Evolutionary conservation across 2,329 filamentous ascomycete genomes (phyloP).

Genomic region (Iodosphaeria phyllophila): DNA sequence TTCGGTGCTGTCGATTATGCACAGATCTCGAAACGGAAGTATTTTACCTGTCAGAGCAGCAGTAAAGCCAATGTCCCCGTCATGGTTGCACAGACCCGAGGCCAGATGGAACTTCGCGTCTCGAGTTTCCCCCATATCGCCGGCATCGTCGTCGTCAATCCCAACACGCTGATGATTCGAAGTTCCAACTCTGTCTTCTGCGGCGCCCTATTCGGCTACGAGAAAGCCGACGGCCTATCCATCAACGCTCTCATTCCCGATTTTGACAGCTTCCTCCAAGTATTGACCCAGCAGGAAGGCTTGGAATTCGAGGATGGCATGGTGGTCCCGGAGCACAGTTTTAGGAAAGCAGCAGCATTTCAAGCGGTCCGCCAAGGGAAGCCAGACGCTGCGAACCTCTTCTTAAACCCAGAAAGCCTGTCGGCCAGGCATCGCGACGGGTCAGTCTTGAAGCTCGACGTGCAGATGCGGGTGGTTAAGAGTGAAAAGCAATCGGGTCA

Average conservation of each 20-base stretch:
- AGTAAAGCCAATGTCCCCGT: conserved; percentile 69
- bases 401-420: conserved; percentile 69
- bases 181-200: conserved; percentile 94
- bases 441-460: conserved; percentile 78
- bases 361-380: conserved; percentile 70
- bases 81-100: conserved; percentile 55
- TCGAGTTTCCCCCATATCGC: conserved; percentile 96
- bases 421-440: conserved; percentile 79
- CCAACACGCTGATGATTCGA: conserved; percentile 57
- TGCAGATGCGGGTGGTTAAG: conserved; percentile 91
- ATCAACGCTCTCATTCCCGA: conserved; percentile 70
- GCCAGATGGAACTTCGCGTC: conserved; percentile 55
- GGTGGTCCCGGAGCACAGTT: conserved; percentile 89
- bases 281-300: conserved; percentile 74
- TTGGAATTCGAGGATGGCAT: conserved; percentile 79
- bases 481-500: conserved; percentile 48
- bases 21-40: conserved; percentile 49
- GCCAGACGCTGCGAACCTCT: conserved; percentile 58
- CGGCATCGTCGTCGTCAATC: conserved; percentile 84
- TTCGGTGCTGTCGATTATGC: conserved; percentile 63
- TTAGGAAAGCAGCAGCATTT: conserved; percentile 72
- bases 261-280: conserved; percentile 67
- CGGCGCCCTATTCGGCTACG: conserved; percentile 76
- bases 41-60: conserved; percentile 70
- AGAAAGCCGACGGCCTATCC: conserved; percentile 60